Base-by-base conservation (phyloP, 768 basidiomycete species). In the Hericium erinaceus region DNA sequence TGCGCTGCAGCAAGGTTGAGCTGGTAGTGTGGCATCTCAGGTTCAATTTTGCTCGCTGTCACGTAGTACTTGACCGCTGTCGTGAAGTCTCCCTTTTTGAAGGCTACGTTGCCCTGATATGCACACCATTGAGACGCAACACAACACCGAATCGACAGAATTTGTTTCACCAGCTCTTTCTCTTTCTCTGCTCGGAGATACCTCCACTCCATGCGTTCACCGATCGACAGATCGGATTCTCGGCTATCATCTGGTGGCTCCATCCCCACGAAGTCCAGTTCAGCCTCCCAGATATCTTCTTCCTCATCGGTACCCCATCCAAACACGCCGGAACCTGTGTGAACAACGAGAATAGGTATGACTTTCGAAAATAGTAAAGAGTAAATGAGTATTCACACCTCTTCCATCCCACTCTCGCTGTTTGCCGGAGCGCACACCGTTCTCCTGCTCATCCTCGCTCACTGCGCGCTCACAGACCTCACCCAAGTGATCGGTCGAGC, bases 301-400 rank as follows among this genome's bases (percentile, higher is more conserved):
- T 89, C 87, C 49, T 86, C 83, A 58, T 80, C 79, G 11, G 84
- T 85, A 63, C 82, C 85, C 87, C 87, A 89, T 1, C 85, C 85
- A 64, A 74, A 78, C 3, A 89, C 75, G 3, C 87, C 86, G 55
- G 80, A 83, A 12, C 75, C 74, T 75, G 58, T 39, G 22, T 20
- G 20, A 54, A 39, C 37, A 37, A 33, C 56, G 6, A 33, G 33
- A 39, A 10, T 33, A 33, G 9, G 8, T 7, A 8, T 33, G 0
- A 39, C 18, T 18, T 39, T 11, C 20, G 2, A 33, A 33, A 10
- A 33, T 33, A 0, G 8, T 33, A 10, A 33, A 33, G 13, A 18
- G 37, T 38, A 51, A n/a, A 15, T 33, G 33, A 54, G 15, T 22
- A 11, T 48, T 56, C 66, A 58, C 60, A 62, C 87, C 87, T 60